These are phyloP conservation scores for Fusarium multiceps DNA, from an alignment of 2,329 filamentous ascomycete species.

Conservation along the genomic window DNA sequence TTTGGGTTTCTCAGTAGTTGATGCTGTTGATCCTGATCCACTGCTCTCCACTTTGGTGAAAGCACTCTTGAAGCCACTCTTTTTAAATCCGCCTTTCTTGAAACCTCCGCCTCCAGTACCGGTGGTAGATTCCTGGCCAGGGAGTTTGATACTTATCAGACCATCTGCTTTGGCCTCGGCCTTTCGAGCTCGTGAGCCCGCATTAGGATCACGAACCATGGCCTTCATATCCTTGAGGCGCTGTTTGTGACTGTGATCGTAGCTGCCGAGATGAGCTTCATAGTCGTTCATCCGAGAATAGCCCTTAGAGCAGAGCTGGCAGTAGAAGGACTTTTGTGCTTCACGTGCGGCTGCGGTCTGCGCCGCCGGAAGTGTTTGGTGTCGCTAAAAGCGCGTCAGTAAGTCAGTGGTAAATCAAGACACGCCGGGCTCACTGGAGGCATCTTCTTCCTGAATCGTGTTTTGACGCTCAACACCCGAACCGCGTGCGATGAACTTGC, in stretches of 20 bases:
- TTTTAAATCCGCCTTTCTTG: constrained; percentile 81
- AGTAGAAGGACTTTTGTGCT: constrained; percentile 84
- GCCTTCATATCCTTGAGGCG: constrained; percentile 89
- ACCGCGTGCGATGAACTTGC: too few species aligned
- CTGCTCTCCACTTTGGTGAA: constrained; percentile 67
- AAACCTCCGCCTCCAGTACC: constrained; percentile 59
- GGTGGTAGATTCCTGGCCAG: constrained; percentile 48
- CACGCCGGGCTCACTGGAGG: constrained; percentile 63
- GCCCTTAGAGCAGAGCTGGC: constrained; percentile 89
- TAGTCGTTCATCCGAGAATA: constrained; percentile 97
- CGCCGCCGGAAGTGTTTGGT: constrained; percentile 68
- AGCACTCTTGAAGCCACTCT: constrained; percentile 83
- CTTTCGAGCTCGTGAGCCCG: constrained; percentile 72
- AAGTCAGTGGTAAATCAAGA: constrained; percentile 48
- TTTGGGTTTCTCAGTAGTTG: constrained; percentile 57
- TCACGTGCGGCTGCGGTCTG: constrained; percentile 75
- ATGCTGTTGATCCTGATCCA: constrained; percentile 50
- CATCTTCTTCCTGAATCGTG: constrained; percentile 53
- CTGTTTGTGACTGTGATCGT: constrained; percentile 96
- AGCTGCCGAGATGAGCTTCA: constrained; percentile 91
- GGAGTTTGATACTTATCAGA: constrained; percentile 74
- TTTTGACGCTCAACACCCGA: background rate
- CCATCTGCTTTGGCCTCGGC: constrained; percentile 77
- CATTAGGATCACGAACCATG: constrained; percentile 78
- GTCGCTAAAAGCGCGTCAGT: constrained; percentile 56